Base-by-base conservation (phyloP, 2,329 filamentous ascomycete genomes). In the Colletotrichum gigasporum region DNA sequence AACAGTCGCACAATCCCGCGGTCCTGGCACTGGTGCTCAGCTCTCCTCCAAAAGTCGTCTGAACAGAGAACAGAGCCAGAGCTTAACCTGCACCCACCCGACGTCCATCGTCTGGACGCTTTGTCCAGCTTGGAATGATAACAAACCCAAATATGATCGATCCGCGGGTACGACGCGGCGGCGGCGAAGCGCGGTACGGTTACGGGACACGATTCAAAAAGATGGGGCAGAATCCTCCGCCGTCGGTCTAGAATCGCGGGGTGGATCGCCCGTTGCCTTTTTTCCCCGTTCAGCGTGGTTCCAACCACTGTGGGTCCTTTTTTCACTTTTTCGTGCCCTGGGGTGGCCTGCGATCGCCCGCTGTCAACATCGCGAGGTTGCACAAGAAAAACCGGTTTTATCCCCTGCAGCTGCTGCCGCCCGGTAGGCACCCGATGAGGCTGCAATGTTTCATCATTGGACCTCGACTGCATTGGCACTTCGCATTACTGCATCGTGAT, bases 391-490 rank as follows among this genome's bases (percentile, higher is more conserved):
- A 65, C 63, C 48, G 58, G 63, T 62, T 65, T 65, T 65, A 9
- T 24, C 30, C 57, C 63, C 58, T 65, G 57, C 37, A 50, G 37
- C 14, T 12, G 26, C 22, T 34, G 35, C 42, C 22, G 50, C 34
- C 48, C 34, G 48, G 26, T 60, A 48, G 47, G 8, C 45, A 56
- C 35, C 50, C n/a, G 57, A 63, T 63, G 63, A 62, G 63, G 63
- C 63, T 65, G 63, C 63, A 61, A 41, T 63, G 58, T 65, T 63
- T 63, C 63, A 65, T 63, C 50, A 65, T 65, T 65, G 37, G 57
- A 52, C 51, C 35, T 57, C 37, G 58, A 32, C 61, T 41, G 55
- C 61, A 64, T 42, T 18, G 42, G 47, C 54, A 59, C 54, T 59
- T 60, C 37, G 37, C 18, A 24, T 42, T 30, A 54, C 61, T 53